phyloP scores from a whole-genome alignment of 306 rosid species.

The Datisca glomerata region DNA sequence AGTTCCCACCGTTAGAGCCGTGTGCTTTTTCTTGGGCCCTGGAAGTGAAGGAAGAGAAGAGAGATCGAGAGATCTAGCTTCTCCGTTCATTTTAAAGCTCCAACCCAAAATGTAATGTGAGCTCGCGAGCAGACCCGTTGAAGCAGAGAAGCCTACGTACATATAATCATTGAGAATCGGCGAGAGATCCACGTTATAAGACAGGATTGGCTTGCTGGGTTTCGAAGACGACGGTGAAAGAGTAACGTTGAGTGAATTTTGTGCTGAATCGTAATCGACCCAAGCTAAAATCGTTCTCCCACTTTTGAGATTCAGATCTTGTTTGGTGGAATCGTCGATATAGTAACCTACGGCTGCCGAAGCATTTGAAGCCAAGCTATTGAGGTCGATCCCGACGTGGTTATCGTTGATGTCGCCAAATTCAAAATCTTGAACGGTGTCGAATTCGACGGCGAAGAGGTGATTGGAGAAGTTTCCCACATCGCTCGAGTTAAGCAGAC shows the following conservation, averaged over 20 bases:
- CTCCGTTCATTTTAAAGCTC: slow-evolving; percentile 15
- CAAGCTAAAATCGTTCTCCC: slow-evolving; percentile 5
- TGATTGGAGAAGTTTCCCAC: not conserved
- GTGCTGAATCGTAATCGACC: slow-evolving; percentile 9
- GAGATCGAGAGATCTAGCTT: slow-evolving; percentile 4
- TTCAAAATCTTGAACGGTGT: not conserved
- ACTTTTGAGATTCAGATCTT: not conserved
- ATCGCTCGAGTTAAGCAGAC: slow-evolving; percentile 1
- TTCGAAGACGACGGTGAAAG: slow-evolving; percentile 1
- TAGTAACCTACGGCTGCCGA: slow-evolving; percentile 5
- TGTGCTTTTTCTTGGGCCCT: not conserved
- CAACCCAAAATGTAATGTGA: slow-evolving; percentile 8
- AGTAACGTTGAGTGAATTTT: not conserved
- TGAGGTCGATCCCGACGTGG: slow-evolving; percentile 16
- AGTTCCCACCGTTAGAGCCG: not conserved
- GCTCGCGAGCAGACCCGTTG: not conserved
- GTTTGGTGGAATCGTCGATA: not conserved
- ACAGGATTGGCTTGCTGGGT: slow-evolving; percentile 9
- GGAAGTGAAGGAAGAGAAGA: slow-evolving; percentile 3
- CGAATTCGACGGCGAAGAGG: slow-evolving; percentile 16
- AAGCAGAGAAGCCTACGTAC: slow-evolving; percentile 11
- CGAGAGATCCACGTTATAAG: slow-evolving; percentile 4
- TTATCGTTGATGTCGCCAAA: slow-evolving; percentile 5
- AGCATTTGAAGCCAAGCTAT: not conserved
- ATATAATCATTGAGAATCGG: slow-evolving; percentile 1